Conservation (phyloP, 1,139 yeast species). For the Wickerhamomyces sp. region DNA sequence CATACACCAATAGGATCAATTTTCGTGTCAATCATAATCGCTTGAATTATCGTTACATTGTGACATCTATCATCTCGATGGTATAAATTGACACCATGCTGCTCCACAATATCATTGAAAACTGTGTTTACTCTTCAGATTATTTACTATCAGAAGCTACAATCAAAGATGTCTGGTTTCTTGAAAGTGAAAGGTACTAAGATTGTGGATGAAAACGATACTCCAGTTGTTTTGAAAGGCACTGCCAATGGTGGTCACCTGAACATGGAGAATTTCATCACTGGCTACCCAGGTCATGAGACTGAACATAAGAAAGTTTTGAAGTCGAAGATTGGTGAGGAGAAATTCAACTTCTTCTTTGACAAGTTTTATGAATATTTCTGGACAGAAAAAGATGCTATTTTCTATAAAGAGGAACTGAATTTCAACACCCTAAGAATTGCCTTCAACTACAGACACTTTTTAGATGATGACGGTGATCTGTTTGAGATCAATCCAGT, state of each 20-base stretch:
- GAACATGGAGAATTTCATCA: conserved; percentile 22
- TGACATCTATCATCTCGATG: not conserved
- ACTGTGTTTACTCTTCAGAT: not conserved
- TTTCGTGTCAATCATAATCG: not conserved
- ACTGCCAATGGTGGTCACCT: conserved; percentile 22
- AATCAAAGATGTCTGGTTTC: conserved; percentile 5
- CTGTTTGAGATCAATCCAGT: conserved; percentile 18
- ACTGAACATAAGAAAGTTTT: conserved; percentile 19
- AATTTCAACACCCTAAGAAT: conserved; percentile 19
- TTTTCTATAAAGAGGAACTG: conserved; percentile 17
- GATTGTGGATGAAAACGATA: conserved; percentile 15
- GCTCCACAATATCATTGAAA: not conserved
- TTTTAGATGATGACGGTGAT: conserved; percentile 19
- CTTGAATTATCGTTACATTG: not conserved
- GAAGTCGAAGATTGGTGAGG: conserved; percentile 18
- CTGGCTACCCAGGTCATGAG: conserved; percentile 23
- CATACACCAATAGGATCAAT: too few species aligned
- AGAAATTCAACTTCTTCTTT: conserved; percentile 19
- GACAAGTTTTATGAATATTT: conserved; percentile 22
- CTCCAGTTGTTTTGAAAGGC: conserved; percentile 18
- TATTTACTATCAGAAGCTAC: not conserved
- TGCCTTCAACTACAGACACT: conserved; percentile 22
- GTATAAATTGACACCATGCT: not conserved
- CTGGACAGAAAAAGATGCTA: conserved; percentile 22
- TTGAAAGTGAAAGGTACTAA: conserved; percentile 20